Evolutionary conservation across 2,329 filamentous ascomycete species (phyloP).

Genomic region (Simplicillium aogashimaense): DNA sequence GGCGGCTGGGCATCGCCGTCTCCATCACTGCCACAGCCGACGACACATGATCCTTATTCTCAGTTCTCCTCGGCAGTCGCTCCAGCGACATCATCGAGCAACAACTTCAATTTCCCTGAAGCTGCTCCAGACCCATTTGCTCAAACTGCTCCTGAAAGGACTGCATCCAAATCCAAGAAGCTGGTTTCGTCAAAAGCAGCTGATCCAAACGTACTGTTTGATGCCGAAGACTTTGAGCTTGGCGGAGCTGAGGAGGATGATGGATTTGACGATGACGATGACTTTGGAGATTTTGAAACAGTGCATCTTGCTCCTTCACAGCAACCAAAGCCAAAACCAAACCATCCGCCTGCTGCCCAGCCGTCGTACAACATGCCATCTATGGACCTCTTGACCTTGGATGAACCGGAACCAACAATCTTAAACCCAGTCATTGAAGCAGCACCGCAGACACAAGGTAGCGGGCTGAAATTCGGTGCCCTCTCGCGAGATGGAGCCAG

Average conservation of each 20-base stretch:
- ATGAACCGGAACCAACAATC: constrained; percentile 17
- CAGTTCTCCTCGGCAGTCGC: no score
- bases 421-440: not conserved
- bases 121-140: no score
- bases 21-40: constrained; percentile 14
- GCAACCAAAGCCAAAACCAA: constrained; percentile 8
- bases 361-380: constrained; percentile 14
- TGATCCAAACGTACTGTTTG: constrained; percentile 53
- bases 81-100: no score
- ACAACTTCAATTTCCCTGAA: no score
- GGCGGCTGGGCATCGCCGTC: not conserved
- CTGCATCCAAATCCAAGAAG: no score
- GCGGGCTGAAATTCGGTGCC: no score
- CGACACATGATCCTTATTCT: not conserved
- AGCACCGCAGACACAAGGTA: no score
- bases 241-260: constrained; percentile 39
- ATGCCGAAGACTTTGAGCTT: constrained; percentile 46
- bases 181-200: constrained; percentile 6
- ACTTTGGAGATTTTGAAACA: constrained; percentile 53
- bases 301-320: constrained; percentile 16
- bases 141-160: no score
- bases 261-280: constrained; percentile 35
- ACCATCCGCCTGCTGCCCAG: constrained; percentile 13
- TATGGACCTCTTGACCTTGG: constrained; percentile 30
- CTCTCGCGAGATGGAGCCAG: no score